Evolutionary conservation across 768 basidiomycete species (phyloP), one percentile per base, ranked within the genome.

Genomic region (Harrya chromipes): DNA sequence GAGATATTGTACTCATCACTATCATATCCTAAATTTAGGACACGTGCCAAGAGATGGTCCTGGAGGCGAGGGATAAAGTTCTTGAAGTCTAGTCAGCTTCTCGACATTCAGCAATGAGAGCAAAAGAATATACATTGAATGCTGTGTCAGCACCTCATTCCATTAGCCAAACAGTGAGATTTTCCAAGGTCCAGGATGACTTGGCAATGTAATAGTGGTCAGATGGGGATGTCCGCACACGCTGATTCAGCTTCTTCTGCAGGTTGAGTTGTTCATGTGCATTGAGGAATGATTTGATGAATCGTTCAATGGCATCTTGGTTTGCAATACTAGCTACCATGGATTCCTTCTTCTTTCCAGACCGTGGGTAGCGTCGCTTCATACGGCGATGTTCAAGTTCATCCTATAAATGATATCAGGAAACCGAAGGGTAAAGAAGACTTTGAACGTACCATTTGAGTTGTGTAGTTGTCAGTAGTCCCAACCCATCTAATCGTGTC

Each of bases 331-430:
- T 74, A 63, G 0, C 34, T 5, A 3, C 33, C 36, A 16, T 56
- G 38, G 17, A 61, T 0, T 13, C 44, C 65, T 44, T 43, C 21
- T 61, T 65, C 49, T 74, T 75, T 47, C 72, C 73, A 0, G 72
- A 72, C 0, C 60, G 41, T 0, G 45, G 54, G 42, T 72, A 78
- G 10, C 68, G 52, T 0, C 58, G 56, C 52, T 79, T 78, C 8
- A 68, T 50, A 0, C 47, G 53, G 0, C 64, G 54, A 43, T 78
- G 74, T 39, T 72, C 62, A 0, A 67, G 59, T 50, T 75, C 73
- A 13, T 26, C 40, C 40, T 40, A 20, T 6, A 14, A 4, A 16
- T 23, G 23, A 4, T 21, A 59, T 43, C 23, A 34, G 13, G 21
- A 1, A 14, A 8, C 8, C 16, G 13, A 0, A 5, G 23, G 3